A percentile compares a stretch with the other conserved stretches of the same genome.
phyloP scores from a whole-genome alignment of 331 rosid genomes.

The Saraca asoca region DNA sequence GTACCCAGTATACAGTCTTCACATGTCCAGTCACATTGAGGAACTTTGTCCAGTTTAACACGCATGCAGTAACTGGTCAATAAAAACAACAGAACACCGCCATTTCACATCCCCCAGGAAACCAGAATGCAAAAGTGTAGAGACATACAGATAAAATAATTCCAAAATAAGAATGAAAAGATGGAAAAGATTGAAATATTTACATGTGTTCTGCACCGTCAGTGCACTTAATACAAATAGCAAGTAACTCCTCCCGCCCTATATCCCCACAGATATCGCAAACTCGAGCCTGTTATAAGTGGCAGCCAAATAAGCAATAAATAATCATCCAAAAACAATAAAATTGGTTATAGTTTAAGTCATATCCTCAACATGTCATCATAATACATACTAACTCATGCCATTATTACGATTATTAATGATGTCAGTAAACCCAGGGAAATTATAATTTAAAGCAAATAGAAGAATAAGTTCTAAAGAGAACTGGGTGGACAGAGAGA shows the following conservation, averaged over 20 bases:
- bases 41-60: constrained; percentile 26
- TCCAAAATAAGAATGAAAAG: neutral
- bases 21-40: constrained; percentile 40
- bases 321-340: neutral
- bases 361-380: too few relatives aligned
- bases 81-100: constrained; percentile 29
- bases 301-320: constrained; percentile 8
- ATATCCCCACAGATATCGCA: constrained; percentile 47
- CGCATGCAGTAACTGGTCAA: constrained; percentile 45
- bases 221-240: constrained; percentile 37
- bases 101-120: constrained; percentile 6
- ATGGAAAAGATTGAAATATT: constrained; percentile 3
- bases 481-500: too few relatives aligned
- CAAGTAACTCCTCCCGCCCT: constrained; percentile 28
- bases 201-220: constrained; percentile 55
- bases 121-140: neutral
- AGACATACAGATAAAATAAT: neutral
- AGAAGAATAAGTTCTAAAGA: too few relatives aligned
- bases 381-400: too few relatives aligned
- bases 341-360: too few relatives aligned
- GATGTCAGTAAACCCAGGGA: too few relatives aligned
- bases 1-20: constrained; percentile 36
- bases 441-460: too few relatives aligned
- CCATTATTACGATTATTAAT: too few relatives aligned
- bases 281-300: constrained; percentile 35